Base-by-base conservation (phyloP, 1,284 basidiomycete genomes). In the Cystobasidium pallidum region DNA sequence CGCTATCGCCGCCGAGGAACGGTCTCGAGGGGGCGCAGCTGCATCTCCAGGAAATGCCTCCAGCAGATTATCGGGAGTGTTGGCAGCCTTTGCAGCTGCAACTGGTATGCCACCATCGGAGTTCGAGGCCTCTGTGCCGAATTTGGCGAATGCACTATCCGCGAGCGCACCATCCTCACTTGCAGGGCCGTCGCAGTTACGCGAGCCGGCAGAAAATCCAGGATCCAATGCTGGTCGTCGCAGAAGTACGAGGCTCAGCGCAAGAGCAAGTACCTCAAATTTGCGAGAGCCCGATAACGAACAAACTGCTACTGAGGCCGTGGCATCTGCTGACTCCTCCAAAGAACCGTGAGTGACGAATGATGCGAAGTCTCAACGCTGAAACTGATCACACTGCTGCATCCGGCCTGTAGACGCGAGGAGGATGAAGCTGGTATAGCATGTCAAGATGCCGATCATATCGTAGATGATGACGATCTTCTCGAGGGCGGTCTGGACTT, bases 41-140 rank as follows among this genome's bases (percentile, higher is more conserved):
- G 45, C 39, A 3, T 65, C 70, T 10, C 49, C 63, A n/a, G 64
- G 62, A 11, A 75, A 74, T 11, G 71, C 72, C 72, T 84, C 86
- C 32, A 88, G 89, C 17, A 86, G 92, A 15, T 81, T 97, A 15
- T 91, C 91, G 2, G 89, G 89, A 45, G 92, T 97, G 87, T 86
- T 98, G 55, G 93, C 94, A 30, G 91, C 94, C 2, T 85, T 96
- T 62, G 89, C 92, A 3, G 82, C 81, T 3, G 88, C 89, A 0
- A 89, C 81, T 6, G 83, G 82, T 10, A 67, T 78, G 52, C 64
- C 75, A 17, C 30, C 71, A 34, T 34, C 63, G 32, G 71, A 66
- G 13, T 58, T 73, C 32, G 71, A 58, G 36, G 58, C 34, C 19
- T 55, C 57, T 26, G 43, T 58, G 24, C 41, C 73, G 26, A 73